Percentiles rank a stretch among this genome's conserved stretches.
Evolutionary conservation across 345 rosid species (phyloP).

Genomic region (Camelina neglecta): DNA sequence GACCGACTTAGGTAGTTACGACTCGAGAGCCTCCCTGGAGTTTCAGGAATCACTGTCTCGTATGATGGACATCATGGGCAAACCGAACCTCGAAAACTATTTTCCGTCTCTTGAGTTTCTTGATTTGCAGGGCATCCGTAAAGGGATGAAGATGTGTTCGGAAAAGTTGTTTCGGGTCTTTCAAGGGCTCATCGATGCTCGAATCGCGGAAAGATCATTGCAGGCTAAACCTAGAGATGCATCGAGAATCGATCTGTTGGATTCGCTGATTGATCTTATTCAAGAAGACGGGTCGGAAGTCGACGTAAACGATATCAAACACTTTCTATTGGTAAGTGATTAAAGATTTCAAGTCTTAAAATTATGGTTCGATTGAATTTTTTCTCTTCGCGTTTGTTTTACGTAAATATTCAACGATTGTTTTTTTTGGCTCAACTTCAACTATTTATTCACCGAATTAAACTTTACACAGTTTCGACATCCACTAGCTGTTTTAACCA

Average conservation of each 20-base stretch:
- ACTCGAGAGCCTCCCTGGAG: conserved; percentile 28
- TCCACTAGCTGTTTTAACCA: too few species aligned
- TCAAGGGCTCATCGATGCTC: conserved; percentile 41
- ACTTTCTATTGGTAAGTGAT: conserved; percentile 44
- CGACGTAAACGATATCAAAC: conserved; percentile 34
- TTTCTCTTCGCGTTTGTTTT: neutral
- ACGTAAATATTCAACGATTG: neutral
- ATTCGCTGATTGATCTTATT: conserved; percentile 40
- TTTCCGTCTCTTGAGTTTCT: conserved; percentile 49
- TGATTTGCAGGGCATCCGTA: conserved; percentile 52
- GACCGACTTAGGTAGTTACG: conserved; percentile 45
- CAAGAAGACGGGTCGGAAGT: conserved; percentile 32
- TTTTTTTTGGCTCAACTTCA: too few species aligned
- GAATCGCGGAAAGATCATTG: conserved; percentile 28
- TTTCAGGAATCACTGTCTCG: conserved; percentile 45
- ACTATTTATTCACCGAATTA: too few species aligned
- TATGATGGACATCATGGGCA: conserved; percentile 48
- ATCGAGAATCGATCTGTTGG: conserved; percentile 43
- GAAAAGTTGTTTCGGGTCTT: conserved; percentile 36
- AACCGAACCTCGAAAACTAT: conserved; percentile 54
- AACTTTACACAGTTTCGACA: too few species aligned
- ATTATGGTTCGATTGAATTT: neutral
- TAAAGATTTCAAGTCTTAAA: neutral
- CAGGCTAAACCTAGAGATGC: conserved; percentile 7
- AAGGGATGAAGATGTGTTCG: conserved; percentile 25